Evolutionary conservation across 331 rosid genomes (phyloP).

Genomic region (Ulmus americana): DNA sequence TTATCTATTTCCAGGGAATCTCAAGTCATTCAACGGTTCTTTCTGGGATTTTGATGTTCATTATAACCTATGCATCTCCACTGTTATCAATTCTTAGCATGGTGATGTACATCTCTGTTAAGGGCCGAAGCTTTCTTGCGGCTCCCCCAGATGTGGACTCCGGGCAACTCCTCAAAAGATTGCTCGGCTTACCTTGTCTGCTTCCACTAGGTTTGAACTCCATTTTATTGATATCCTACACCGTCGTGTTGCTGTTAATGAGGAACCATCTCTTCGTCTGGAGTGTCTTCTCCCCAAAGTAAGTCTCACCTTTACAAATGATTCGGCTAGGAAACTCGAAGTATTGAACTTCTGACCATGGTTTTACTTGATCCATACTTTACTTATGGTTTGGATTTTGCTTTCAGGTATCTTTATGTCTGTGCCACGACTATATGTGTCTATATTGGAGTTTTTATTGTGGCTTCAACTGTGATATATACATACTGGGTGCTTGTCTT

Average conservation of each 20-base stretch:
- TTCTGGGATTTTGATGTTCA: constrained; percentile 87
- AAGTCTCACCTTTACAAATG: constrained; percentile 33
- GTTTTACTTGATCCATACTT: background rate
- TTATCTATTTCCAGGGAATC: constrained; percentile 61
- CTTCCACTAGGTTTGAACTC: constrained; percentile 74
- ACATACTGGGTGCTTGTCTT: constrained; percentile 45
- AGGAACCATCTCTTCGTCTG: constrained; percentile 90
- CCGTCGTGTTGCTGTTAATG: constrained; percentile 69
- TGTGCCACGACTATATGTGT: constrained; percentile 66
- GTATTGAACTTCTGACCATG: too few species aligned
- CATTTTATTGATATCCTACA: constrained; percentile 55
- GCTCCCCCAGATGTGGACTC: constrained; percentile 36
- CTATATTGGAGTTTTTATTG: constrained; percentile 50
- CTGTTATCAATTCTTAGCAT: constrained; percentile 55
- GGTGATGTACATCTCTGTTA: constrained; percentile 68
- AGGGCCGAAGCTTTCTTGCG: constrained; percentile 31
- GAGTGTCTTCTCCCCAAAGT: constrained; percentile 98
- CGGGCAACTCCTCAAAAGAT: constrained; percentile 55
- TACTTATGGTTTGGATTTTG: constrained; percentile 14
- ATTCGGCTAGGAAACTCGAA: background rate
- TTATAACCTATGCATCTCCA: constrained; percentile 87
- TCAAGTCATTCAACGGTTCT: constrained; percentile 75
- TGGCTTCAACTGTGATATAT: constrained; percentile 55
- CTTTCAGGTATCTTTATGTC: constrained; percentile 68
- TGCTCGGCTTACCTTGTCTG: constrained; percentile 75